Base-by-base conservation (phyloP, 2,329 filamentous ascomycete species). In the Colletotrichum acutatum region DNA sequence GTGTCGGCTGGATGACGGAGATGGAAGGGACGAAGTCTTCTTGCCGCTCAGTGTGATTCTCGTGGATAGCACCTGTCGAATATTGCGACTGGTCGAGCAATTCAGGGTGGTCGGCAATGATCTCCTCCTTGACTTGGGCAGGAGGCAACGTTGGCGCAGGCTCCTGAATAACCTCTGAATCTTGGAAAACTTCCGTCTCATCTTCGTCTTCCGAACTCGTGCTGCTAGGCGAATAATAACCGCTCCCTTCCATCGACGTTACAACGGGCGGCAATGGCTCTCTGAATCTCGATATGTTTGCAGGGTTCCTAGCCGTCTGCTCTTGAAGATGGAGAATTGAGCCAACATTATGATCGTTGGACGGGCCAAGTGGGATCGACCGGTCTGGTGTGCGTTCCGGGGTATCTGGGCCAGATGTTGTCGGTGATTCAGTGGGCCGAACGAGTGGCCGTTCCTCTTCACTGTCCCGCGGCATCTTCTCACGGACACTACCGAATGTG, bases 401-500 rank as follows among this genome's bases (percentile, higher is more conserved):
- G 3, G 82, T 80, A 62, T 74, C 77, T 34, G 74, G 78, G 37
- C 42, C 69, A 42, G 74, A 72, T 12, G 78, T 77, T 42, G 80
- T 78, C 63, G 82, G 76, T 2, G 78, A 72, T 42, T 88, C 86
- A 5, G 82, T 75, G 7, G 90, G 90, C 32, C 89, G 86, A 49
- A 92, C 89, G 59, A 92, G 82, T 0, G 88, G 86, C 2, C 90
- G 85, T 76, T 92, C 92, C 77, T 92, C 92, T 77, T 87, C 83
- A 0, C 82, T 76, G 62, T 90, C 87, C 52, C 83, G 86, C 8
- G 82, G 79, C 75, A 90, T 91, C 80, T 89, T 90, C 32, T 91
- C 90, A 26, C 92, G 87, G 26, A 95, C 86, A 77, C 93, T 95
- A 22, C 93, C 93, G 80, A 95, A 95, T 1, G 88, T 92, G 1